Evolutionary conservation across 1,284 basidiomycete species (phyloP).

Genomic region (Naganishia liquefaciens): DNA sequence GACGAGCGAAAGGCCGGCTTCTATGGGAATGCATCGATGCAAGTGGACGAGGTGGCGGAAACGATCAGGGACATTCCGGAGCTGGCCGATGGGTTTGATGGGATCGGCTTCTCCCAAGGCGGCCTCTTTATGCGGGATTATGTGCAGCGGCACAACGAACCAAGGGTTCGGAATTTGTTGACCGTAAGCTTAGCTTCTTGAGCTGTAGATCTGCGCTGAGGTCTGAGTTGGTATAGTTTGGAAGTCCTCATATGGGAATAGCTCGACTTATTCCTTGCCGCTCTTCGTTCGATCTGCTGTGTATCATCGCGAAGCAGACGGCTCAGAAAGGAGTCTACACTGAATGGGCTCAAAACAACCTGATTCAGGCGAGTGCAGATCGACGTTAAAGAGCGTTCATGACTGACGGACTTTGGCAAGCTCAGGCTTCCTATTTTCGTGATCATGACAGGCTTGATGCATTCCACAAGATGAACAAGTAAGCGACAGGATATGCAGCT

Average conservation of each 20-base stretch:
- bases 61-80: slow-evolving; percentile 71
- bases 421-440: slow-evolving; percentile 87
- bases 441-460: slow-evolving; percentile 72
- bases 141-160: slow-evolving; percentile 77
- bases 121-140: slow-evolving; percentile 92
- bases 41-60: slow-evolving; percentile 44
- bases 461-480: slow-evolving; percentile 68
- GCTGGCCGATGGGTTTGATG: slow-evolving; percentile 66
- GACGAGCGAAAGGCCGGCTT: slow-evolving; percentile 77
- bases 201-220: slow-evolving; percentile 36
- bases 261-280: slow-evolving; percentile 52
- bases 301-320: slow-evolving; percentile 71
- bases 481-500: background rate
- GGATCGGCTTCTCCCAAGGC: slow-evolving; percentile 89
- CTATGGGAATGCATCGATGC: slow-evolving; percentile 47
- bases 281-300: slow-evolving; percentile 58
- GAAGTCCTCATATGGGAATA: slow-evolving; percentile 53
- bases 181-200: slow-evolving; percentile 58
- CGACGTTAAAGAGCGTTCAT: too few species aligned
- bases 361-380: slow-evolving; percentile 66
- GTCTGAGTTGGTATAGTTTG: slow-evolving; percentile 52
- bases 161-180: slow-evolving; percentile 78
- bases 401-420: background rate
- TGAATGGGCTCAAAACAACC: slow-evolving; percentile 74
- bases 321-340: slow-evolving; percentile 76